Evolutionary conservation across 2,329 filamentous ascomycete genomes (phyloP), one percentile per base, ranked within the genome.

Genomic region (Botrytis galanthina): DNA sequence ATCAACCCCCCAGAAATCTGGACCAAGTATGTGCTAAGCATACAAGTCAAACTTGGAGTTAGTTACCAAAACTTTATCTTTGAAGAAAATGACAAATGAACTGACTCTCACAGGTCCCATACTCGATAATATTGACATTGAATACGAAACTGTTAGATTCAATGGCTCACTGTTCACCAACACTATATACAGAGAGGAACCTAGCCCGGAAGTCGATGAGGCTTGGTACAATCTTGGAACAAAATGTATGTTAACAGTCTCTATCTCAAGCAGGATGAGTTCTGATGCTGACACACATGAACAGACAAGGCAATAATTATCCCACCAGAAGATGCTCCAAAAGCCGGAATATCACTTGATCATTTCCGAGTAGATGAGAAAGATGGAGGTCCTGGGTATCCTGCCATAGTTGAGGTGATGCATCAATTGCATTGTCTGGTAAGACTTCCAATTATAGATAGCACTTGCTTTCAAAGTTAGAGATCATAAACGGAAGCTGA

Each of bases 91-190:
- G 22, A 32, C 63, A 32, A 16, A 12, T 18, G 9, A 35, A 44
- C 37, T 60, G n/a, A 60, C 7, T 35, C 3, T n/a, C 9, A 10
- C 51, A 77, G 76, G 82, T 7, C 82, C 83, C 0, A 60, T 84
- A 0, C 73, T 82, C 48, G 80, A 82, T 35, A 82, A 85, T 9
- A 79, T 86, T 6, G 78, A 81, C 29, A 81, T 86, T 5, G 77
- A 79, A 26, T 87, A 85, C 78, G 79, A 82, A 29, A 78, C 78
- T 0, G 80, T 84, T 46, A 79, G 75, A 29, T 71, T 71, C 57
- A 63, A 71, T 4, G 57, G 42, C 18, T 71, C 69, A 46, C 57
- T 71, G 7, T 63, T 71, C 4, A 71, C 69, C 42, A 71, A 63
- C 22, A 71, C 51, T 7, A 61, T 51, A 61, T 63, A 63, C 22